Conservation (phyloP, 2,329 filamentous ascomycete species). For the Pseudomassariella vexata region DNA sequence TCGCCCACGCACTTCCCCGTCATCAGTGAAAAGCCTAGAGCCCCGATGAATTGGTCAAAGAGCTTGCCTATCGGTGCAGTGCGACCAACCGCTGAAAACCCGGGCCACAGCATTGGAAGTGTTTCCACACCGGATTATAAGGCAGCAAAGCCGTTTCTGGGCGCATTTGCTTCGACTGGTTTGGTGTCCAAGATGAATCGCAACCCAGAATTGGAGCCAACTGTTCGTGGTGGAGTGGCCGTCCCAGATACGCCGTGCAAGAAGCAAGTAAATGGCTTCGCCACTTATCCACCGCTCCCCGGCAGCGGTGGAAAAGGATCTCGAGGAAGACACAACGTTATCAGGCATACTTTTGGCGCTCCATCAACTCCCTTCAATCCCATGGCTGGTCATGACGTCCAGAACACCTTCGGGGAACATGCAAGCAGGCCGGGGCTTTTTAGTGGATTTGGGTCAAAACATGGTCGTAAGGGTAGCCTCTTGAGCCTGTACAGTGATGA, state of each 20-base stretch:
- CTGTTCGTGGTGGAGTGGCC: slow-evolving; percentile 43
- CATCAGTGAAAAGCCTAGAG: slow-evolving; percentile 45
- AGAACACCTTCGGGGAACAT: slow-evolving; percentile 46
- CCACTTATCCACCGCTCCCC: slow-evolving; percentile 54
- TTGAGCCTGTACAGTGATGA: slow-evolving; percentile 79
- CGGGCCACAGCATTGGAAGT: slow-evolving; percentile 12
- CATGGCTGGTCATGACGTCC: slow-evolving; percentile 34
- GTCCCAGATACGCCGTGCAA: slow-evolving; percentile 98
- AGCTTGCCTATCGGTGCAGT: slow-evolving; percentile 53
- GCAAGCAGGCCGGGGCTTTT: slow-evolving; percentile 64
- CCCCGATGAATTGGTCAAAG: slow-evolving; percentile 58
- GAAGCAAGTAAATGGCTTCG: slow-evolving; percentile 66
- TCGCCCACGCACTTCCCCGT: slow-evolving; percentile 54
- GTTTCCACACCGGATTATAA: slow-evolving; percentile 78
- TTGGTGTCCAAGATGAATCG: slow-evolving; percentile 92
- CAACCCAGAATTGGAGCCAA: slow-evolving; percentile 62
- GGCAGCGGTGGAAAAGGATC: slow-evolving; percentile 59
- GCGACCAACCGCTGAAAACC: slow-evolving; percentile 17
- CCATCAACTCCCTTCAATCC: slow-evolving; percentile 78
- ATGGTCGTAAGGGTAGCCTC: slow-evolving; percentile 60
- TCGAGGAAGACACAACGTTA: slow-evolving; percentile 49
- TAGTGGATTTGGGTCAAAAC: slow-evolving; percentile 44
- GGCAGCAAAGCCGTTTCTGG: slow-evolving; percentile 67
- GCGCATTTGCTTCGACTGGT: slow-evolving; percentile 90
- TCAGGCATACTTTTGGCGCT: slow-evolving; percentile 68